Evolutionary conservation across 1,284 basidiomycete genomes (phyloP).

Genomic region (Fistulina hepatica): DNA sequence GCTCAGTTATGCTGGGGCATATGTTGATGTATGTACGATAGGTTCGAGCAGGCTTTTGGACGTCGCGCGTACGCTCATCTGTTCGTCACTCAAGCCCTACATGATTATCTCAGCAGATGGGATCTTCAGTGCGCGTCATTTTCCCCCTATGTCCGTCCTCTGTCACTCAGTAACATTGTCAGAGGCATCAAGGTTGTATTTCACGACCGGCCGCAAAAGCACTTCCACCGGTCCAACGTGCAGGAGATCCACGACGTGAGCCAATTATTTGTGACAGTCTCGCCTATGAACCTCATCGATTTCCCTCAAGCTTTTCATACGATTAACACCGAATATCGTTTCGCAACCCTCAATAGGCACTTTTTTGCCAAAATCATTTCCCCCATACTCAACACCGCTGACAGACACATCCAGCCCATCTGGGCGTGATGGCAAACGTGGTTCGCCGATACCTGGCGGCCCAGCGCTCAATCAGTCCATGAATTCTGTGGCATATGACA

Average conservation of each 20-base stretch:
- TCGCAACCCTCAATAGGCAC: constrained; percentile 18
- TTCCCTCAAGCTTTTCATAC: constrained; percentile 43
- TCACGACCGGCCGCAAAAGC: constrained; percentile 79
- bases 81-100: constrained; percentile 91
- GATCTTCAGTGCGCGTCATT: constrained; percentile 47
- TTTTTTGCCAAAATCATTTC: constrained; percentile 32
- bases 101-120: constrained; percentile 67
- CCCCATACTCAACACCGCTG: constrained; percentile 56
- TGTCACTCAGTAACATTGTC: constrained; percentile 11
- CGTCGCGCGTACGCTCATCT: constrained; percentile 77
- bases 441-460: constrained; percentile 1
- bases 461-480: constrained; percentile 10
- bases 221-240: constrained; percentile 62
- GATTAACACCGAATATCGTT: constrained; percentile 31
- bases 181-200: constrained; percentile 75
- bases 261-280: constrained; percentile 12
- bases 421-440: background rate
- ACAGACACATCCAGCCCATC: constrained; percentile 28
- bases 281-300: constrained; percentile 14
- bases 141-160: constrained; percentile 4
- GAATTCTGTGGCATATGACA: constrained; percentile 26
- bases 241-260: constrained; percentile 67
- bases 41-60: constrained; percentile 79
- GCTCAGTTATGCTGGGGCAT: constrained; percentile 1
- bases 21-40: constrained; percentile 23